phyloP scores from a whole-genome alignment of 305 asterid genomes.

The Vinca major region DNA sequence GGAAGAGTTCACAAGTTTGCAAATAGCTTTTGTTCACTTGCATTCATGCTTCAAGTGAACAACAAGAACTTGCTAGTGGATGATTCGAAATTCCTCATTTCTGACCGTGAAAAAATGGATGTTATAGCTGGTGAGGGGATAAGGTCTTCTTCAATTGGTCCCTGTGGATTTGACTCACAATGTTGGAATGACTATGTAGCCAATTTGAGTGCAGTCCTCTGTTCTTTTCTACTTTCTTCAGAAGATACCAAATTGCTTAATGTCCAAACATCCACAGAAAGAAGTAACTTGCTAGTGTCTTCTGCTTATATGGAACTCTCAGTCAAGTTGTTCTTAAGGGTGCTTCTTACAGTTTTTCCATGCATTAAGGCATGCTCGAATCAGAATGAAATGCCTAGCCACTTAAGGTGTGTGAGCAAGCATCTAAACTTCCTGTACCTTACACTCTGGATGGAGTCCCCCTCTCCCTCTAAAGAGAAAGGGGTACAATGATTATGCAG shows the following conservation, averaged over 20 bases:
- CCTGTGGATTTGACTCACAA: conserved; percentile 33
- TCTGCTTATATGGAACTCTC: conserved; percentile 87
- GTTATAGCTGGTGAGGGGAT: conserved; percentile 27
- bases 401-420: conserved; percentile 58
- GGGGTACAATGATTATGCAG: background rate
- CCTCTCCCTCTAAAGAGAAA: background rate
- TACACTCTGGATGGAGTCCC: conserved; percentile 7
- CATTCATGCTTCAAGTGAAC: conserved; percentile 81
- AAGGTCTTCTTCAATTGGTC: conserved; percentile 27
- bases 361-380: conserved; percentile 91
- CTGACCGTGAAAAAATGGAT: conserved; percentile 29
- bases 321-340: conserved; percentile 85
- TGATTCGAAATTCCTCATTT: conserved; percentile 22
- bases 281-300: conserved; percentile 49
- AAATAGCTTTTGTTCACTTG: conserved; percentile 94
- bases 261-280: conserved; percentile 37
- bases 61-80: conserved; percentile 27
- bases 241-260: conserved; percentile 36
- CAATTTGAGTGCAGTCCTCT: conserved; percentile 61
- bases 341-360: conserved; percentile 80
- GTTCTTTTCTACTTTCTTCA: conserved; percentile 63
- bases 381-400: conserved; percentile 65
- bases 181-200: conserved; percentile 72
- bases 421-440: conserved; percentile 19
- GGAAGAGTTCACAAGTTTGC: conserved; percentile 96